A percentile compares a stretch with the other conserved stretches of the same genome.
phyloP scores from a whole-genome alignment of 2,329 filamentous ascomycete species.

The Ascochyta fabae region DNA sequence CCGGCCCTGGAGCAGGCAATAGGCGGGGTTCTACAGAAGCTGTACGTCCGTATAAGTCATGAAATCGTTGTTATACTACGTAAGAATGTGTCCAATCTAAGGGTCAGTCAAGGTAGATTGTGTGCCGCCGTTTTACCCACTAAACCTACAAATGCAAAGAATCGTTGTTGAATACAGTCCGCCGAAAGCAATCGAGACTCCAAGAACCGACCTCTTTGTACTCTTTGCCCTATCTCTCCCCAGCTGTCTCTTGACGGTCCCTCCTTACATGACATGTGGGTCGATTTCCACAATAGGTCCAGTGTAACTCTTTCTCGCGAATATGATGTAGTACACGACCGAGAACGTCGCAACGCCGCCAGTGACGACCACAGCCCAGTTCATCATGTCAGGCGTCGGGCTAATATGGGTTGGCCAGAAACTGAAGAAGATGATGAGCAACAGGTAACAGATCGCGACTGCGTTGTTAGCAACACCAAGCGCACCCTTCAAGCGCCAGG shows the following conservation, averaged over 20 bases:
- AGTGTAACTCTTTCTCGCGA: slow-evolving; percentile 39
- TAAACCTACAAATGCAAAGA: slow-evolving; percentile 2
- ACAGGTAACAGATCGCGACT: slow-evolving; percentile 41
- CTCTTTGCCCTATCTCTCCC: too few species aligned
- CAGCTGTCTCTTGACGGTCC: not conserved
- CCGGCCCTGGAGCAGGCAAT: too few species aligned
- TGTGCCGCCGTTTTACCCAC: slow-evolving; percentile 1
- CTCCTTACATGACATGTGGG: slow-evolving; percentile 25
- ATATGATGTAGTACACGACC: slow-evolving; percentile 40
- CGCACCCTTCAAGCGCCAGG: slow-evolving; percentile 41
- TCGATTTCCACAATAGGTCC: slow-evolving; percentile 45
- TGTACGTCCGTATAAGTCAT: not conserved
- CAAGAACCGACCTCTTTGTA: not conserved
- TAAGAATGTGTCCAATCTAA: slow-evolving; percentile 7
- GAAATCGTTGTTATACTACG: slow-evolving; percentile 9
- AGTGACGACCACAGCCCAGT: slow-evolving; percentile 44
- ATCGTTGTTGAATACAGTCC: not conserved
- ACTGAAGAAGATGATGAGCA: slow-evolving; percentile 45
- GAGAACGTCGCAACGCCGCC: slow-evolving; percentile 38
- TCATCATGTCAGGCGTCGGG: slow-evolving; percentile 34
- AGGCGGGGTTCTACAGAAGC: too few species aligned
- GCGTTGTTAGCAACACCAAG: slow-evolving; percentile 42
- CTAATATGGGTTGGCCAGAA: slow-evolving; percentile 41
- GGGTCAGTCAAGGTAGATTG: not conserved
- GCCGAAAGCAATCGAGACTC: not conserved